These are phyloP conservation scores for Lentinula aciculospora DNA, from an alignment of 768 basidiomycete species.

Conservation along the genomic window DNA sequence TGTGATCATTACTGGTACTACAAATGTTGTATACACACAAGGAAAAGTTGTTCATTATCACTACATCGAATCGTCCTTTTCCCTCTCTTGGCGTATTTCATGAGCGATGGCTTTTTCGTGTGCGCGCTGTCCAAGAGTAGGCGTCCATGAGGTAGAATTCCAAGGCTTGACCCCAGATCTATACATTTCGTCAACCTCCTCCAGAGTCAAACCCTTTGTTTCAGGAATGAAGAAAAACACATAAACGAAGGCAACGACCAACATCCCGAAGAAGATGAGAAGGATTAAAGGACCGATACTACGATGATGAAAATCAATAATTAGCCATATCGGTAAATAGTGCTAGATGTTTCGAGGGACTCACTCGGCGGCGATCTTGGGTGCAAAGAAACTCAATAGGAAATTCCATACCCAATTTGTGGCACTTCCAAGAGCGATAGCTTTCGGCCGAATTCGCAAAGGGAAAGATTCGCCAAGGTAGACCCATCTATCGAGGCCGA, in stretches of 20 bases:
- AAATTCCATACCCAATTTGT: slow-evolving; percentile 74
- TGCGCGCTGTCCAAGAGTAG: slow-evolving; percentile 37
- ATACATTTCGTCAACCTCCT: slow-evolving; percentile 78
- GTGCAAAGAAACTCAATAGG: slow-evolving; percentile 67
- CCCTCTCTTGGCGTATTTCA: not conserved
- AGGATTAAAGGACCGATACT: slow-evolving; percentile 73
- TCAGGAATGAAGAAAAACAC: slow-evolving; percentile 78
- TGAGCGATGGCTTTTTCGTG: slow-evolving; percentile 20
- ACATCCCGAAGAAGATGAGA: slow-evolving; percentile 72
- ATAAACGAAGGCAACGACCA: slow-evolving; percentile 63
- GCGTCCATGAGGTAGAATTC: slow-evolving; percentile 56
- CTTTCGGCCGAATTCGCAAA: slow-evolving; percentile 70
- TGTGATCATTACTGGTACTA: not conserved
- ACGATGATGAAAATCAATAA: not conserved
- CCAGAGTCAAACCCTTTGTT: slow-evolving; percentile 71
- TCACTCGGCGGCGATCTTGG: slow-evolving; percentile 53
- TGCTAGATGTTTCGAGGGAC: slow-evolving; percentile 15
- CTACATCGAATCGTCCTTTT: not conserved
- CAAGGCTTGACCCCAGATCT: slow-evolving; percentile 63
- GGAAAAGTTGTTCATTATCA: too few species aligned
- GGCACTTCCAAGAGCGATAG: slow-evolving; percentile 70
- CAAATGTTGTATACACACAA: too few species aligned
- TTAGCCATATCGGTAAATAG: not conserved
- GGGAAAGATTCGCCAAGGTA: slow-evolving; percentile 81
- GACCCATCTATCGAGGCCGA: slow-evolving; percentile 40